phyloP scores from a whole-genome alignment of 73 alveolate species.

The Paramecium tetraurelia region DNA sequence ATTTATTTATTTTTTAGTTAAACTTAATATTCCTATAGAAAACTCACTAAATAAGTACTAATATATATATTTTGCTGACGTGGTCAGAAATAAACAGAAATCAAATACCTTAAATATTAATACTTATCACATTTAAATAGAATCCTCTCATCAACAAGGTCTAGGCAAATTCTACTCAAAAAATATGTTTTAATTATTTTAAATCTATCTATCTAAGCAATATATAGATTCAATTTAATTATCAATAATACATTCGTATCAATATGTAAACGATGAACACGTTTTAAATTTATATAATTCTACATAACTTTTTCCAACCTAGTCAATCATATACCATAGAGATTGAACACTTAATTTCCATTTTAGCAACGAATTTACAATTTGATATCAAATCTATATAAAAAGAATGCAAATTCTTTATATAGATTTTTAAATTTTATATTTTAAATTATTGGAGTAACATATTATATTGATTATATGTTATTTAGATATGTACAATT shows the following conservation, averaged over 20 bases:
- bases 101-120: not conserved
- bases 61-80: constrained; percentile 1
- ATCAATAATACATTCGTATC: not conserved
- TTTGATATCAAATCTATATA: not conserved
- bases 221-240: not conserved
- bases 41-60: not conserved
- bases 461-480: not conserved
- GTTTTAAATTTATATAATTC: not conserved
- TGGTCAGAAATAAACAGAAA: constrained; percentile 35
- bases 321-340: not conserved
- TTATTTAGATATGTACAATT: not conserved
- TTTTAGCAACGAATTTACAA: not conserved
- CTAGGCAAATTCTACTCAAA: not conserved
- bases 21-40: not conserved
- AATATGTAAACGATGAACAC: not conserved
- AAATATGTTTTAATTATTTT: not conserved
- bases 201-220: not conserved
- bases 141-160: not conserved
- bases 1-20: not conserved
- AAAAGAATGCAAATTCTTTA: not conserved
- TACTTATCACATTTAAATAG: not conserved
- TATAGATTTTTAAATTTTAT: no score
- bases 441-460: not conserved
- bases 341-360: not conserved
- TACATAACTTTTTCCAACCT: not conserved